These are phyloP conservation scores for Stachybotrys echinatus DNA, from an alignment of 2,329 filamentous ascomycete genomes.

Conservation along the genomic window DNA sequence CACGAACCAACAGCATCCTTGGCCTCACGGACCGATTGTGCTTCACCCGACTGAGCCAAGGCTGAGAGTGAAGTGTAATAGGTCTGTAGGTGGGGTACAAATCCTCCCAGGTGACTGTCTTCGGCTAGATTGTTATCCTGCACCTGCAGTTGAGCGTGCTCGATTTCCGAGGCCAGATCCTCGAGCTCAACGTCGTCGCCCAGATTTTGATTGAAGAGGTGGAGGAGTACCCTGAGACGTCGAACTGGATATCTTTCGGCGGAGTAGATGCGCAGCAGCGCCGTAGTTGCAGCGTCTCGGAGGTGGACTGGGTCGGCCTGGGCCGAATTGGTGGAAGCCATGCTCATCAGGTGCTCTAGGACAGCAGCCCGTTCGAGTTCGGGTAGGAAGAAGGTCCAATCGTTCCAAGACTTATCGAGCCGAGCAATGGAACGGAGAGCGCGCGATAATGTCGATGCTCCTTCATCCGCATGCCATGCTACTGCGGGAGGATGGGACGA, in stretches of 20 bases:
- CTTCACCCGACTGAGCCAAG: constrained; percentile 30
- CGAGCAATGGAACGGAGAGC: constrained; percentile 56
- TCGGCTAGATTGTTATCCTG: constrained; percentile 33
- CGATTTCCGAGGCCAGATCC: constrained; percentile 33
- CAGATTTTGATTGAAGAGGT: constrained; percentile 43
- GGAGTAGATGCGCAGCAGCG: constrained; percentile 45
- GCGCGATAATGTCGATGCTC: constrained; percentile 49
- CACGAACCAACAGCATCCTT: constrained; percentile 36
- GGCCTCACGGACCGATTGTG: constrained; percentile 23
- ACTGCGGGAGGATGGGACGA: constrained; percentile 41
- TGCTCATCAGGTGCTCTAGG: constrained; percentile 55
- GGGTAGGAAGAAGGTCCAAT: constrained; percentile 49
- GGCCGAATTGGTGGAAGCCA: constrained; percentile 32
- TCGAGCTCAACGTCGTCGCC: constrained; percentile 34
- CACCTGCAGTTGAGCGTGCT: constrained; percentile 29
- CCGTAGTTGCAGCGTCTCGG: constrained; percentile 39
- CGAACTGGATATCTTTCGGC: constrained; percentile 46
- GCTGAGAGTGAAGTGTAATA: constrained; percentile 38
- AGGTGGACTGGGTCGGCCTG: constrained; percentile 30
- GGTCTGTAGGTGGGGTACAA: constrained; percentile 42
- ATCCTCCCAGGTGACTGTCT: constrained; percentile 38
- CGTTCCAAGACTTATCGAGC: constrained; percentile 49
- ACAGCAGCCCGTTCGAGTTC: constrained; percentile 50
- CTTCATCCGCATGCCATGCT: constrained; percentile 48
- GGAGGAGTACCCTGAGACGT: constrained; percentile 44